Evolutionary conservation across 2,329 filamentous ascomycete species (phyloP).

Genomic region (Sporothrix humicola): DNA sequence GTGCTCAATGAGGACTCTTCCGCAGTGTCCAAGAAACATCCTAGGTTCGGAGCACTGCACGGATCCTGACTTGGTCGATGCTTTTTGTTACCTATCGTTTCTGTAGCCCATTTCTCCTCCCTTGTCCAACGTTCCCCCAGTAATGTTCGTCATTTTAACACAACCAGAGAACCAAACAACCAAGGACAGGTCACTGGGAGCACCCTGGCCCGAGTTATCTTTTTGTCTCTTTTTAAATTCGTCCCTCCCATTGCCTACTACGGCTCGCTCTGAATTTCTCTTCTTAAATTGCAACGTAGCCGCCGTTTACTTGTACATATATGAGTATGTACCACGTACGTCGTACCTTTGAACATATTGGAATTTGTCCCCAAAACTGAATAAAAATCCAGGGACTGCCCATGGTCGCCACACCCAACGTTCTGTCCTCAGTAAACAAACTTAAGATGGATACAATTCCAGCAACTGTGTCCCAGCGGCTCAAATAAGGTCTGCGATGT

Average conservation of each 20-base stretch:
- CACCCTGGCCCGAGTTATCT: not conserved
- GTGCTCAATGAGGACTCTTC: too few relatives aligned
- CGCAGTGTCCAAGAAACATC: too few relatives aligned
- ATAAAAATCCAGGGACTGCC: not conserved
- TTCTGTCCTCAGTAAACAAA: not conserved
- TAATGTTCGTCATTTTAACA: slow-evolving; percentile 20
- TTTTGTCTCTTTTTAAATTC: not conserved
- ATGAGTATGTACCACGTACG: too few relatives aligned
- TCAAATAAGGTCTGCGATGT: not conserved
- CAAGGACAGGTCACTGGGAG: too few relatives aligned
- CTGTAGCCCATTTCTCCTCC: not conserved
- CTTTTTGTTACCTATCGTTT: not conserved
- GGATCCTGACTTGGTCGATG: not conserved
- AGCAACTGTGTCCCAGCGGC: not conserved
- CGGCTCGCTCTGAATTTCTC: not conserved
- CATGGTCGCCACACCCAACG: not conserved
- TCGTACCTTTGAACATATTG: not conserved
- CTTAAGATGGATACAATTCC: not conserved
- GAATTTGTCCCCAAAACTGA: not conserved
- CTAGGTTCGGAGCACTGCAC: too few relatives aligned
- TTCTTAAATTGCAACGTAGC: not conserved
- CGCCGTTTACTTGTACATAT: not conserved
- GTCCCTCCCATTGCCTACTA: not conserved
- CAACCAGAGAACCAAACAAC: not conserved
- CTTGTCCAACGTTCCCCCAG: not conserved